phyloP scores from a whole-genome alignment of 495 filamentous ascomycete species.

The Penicillium crystallinum region DNA sequence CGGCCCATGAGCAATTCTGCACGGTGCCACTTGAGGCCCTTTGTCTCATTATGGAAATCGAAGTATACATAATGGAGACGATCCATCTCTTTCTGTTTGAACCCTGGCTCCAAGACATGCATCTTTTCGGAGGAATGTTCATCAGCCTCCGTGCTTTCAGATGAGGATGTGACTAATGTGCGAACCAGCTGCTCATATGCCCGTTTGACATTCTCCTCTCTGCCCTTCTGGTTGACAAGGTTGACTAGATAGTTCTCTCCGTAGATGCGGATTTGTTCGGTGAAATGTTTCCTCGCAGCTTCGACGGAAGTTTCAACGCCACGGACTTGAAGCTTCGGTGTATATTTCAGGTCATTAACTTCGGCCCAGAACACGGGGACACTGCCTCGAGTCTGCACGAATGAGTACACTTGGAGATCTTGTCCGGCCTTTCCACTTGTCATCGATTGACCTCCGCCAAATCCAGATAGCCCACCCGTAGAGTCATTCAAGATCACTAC shows the following conservation, averaged over 20 bases:
- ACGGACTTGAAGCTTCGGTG: conserved; percentile 80
- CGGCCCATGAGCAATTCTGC: conserved; percentile 81
- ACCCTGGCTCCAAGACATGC: conserved; percentile 62
- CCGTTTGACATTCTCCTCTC: conserved; percentile 79
- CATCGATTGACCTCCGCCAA: conserved; percentile 69
- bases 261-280: conserved; percentile 86
- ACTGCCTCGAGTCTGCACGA: conserved; percentile 93
- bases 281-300: conserved; percentile 79
- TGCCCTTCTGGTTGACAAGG: conserved; percentile 89
- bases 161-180: conserved; percentile 61
- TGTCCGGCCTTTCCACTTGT: conserved; percentile 64
- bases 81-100: conserved; percentile 61
- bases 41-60: conserved; percentile 97
- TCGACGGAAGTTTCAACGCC: conserved; percentile 74
- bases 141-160: conserved; percentile 55
- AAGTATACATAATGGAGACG: conserved; percentile 94
- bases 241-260: conserved; percentile 97
- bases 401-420: conserved; percentile 84
- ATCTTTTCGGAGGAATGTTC: conserved; percentile 69
- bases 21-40: conserved; percentile 87
- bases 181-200: conserved; percentile 88
- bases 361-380: conserved; percentile 95
- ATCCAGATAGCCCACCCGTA: conserved; percentile 68
- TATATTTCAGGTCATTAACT: conserved; percentile 83
- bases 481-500: conserved; percentile 79